phyloP scores from a whole-genome alignment of 805 yeast genomes.

The Brettanomyces anomalus region DNA sequence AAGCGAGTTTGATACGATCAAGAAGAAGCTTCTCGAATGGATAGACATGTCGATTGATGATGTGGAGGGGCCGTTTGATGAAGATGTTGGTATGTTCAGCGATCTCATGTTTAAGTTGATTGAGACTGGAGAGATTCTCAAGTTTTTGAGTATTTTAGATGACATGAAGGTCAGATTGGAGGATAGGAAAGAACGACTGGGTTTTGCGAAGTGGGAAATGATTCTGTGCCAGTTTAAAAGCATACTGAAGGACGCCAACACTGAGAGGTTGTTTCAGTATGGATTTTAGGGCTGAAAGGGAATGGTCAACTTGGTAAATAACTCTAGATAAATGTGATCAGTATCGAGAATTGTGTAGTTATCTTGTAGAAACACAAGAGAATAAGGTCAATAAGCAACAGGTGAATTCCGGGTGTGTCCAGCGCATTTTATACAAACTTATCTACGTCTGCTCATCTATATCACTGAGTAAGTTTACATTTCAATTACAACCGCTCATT shows the following conservation, averaged over 20 bases:
- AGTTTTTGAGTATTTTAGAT: constrained; percentile 12
- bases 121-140: constrained; percentile 12
- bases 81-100: constrained; percentile 19
- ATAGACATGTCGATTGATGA: constrained; percentile 13
- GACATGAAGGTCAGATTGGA: constrained; percentile 9
- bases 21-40: constrained; percentile 16
- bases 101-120: constrained; percentile 21
- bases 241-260: constrained; percentile 6
- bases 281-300: constrained; percentile 4
- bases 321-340: no score
- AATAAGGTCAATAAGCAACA: no score
- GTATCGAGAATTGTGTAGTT: no score
- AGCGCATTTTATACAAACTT: no score
- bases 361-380: no score
- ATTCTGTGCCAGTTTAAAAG: constrained; percentile 11
- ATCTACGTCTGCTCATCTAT: no score
- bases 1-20: constrained; percentile 8
- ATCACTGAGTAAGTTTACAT: no score
- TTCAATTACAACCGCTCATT: no score
- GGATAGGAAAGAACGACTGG: constrained; percentile 1
- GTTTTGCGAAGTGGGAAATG: constrained; percentile 14
- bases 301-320: neutral
- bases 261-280: constrained; percentile 6
- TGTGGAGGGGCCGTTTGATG: constrained; percentile 14
- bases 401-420: no score